Evolutionary conservation across 805 yeast genomes (phyloP).

Genomic region (Candida rishiriensis): DNA sequence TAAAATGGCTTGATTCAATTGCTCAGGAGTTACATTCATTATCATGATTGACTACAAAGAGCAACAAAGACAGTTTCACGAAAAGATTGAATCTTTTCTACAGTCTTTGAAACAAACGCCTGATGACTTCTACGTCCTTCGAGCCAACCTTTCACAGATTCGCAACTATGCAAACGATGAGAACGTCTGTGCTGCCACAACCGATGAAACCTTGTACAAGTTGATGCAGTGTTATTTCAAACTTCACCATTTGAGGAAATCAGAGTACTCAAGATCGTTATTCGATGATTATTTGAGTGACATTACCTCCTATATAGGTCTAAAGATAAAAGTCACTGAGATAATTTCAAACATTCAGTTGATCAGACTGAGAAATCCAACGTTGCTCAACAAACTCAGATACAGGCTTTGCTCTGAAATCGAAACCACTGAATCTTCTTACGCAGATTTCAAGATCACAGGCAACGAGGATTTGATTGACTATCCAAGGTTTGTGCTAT

Average conservation of each 20-base stretch:
- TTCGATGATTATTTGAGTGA: not conserved
- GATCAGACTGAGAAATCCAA: not conserved
- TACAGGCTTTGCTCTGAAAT: no score
- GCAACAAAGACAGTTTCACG: not conserved
- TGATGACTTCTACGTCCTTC: constrained; percentile 2
- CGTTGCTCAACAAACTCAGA: not conserved
- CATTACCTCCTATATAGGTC: not conserved
- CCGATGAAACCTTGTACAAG: no score
- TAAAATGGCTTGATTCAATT: no score
- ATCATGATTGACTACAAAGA: not conserved
- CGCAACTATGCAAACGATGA: not conserved
- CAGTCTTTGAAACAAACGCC: not conserved
- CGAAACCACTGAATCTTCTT: not conserved
- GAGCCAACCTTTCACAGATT: not conserved
- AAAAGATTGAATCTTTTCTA: not conserved
- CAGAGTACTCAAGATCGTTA: not conserved
- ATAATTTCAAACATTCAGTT: not conserved
- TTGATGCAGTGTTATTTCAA: not conserved
- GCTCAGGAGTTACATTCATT: no score
- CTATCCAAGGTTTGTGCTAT: not conserved
- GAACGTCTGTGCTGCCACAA: not conserved
- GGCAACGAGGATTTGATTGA: not conserved
- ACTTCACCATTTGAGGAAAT: not conserved
- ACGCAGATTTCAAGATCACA: not conserved
- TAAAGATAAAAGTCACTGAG: not conserved